Conservation (phyloP, 192 early-diverging fungal species). For the Rhizophagus prolifer region DNA sequence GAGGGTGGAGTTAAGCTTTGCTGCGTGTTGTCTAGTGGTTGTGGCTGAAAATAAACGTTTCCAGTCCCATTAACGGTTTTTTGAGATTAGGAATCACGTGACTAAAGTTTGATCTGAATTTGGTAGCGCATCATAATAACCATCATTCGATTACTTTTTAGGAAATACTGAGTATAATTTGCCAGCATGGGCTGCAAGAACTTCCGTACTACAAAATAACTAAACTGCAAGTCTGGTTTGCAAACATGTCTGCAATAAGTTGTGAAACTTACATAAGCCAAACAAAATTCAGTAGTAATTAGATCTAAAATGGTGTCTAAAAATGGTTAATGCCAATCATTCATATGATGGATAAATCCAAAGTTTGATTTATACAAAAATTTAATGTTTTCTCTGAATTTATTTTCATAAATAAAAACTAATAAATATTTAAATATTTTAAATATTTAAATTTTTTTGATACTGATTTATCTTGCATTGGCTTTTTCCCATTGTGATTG, state of each 20-base stretch:
- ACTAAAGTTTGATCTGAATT: neutral
- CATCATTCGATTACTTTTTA: neutral
- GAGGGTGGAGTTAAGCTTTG: neutral
- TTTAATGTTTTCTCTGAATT: too few species aligned
- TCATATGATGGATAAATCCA: too few species aligned
- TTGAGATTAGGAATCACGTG: neutral
- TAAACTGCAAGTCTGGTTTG: too few species aligned
- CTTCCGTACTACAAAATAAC: too few species aligned
- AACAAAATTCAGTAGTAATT: neutral
- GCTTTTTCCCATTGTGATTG: slow-evolving; percentile 53
- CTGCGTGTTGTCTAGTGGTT: neutral
- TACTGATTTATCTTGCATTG: neutral
- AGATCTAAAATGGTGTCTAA: neutral
- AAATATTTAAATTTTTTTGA: too few species aligned
- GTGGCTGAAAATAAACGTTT: neutral
- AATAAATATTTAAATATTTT: too few species aligned
- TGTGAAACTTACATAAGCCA: too few species aligned
- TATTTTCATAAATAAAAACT: neutral
- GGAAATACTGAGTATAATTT: neutral
- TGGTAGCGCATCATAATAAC: neutral
- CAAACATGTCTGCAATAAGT: too few species aligned
- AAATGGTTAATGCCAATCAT: too few species aligned
- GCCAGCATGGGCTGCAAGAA: neutral
- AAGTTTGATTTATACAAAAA: too few species aligned
- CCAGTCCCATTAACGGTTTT: neutral